Evolutionary conservation across 164 flowering plant genomes (phyloP), one percentile per base, ranked within the genome.

Genomic region (Chloranthus sessilifolius): DNA sequence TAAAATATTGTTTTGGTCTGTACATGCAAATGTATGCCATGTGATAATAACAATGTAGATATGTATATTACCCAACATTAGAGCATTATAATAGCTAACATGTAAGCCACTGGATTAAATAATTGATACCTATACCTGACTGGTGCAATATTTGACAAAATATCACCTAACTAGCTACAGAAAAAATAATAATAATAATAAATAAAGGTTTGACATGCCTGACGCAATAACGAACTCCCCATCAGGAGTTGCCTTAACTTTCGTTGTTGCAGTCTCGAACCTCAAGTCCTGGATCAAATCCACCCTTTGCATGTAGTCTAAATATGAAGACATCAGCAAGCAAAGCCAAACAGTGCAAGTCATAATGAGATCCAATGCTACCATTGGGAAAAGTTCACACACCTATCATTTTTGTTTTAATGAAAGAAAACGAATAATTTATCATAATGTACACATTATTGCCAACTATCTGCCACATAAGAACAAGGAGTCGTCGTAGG

Each of bases 221-320:
- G 98, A 79, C 4, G 95, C 98, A 47, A 92, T 75, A 41, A 92
- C 71, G 71, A 49, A 88, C 54, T 88, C 88, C 20, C 96, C 96
- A 60, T 88, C 95, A 44, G 89, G 89, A 23, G 89, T 76, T 11
- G 68, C 78, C 63, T 81, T 86, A 52, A 92, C 86, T 60, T 71
- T 88, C 10, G 74, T 75, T 12, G 96, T 82, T 1, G 99, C 90
- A 47, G 95, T 82, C 59, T 82, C 87, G 69, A 92, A 92, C 72
- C 82, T 73, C 75, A 92, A 78, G 46, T 92, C 99, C 66, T 88
- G 96, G 37, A 92, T 37, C 53, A 92, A 56, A 17, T 88, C 95
- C 61, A 85, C 79, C 59, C 85, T 83, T 60, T 68, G 74, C 81
- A 55, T 41, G 63, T 88, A 82, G 52, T 77, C 98, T 88, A 54